Conservation (phyloP, 345 rosid genomes). For the Isatis tinctoria region DNA sequence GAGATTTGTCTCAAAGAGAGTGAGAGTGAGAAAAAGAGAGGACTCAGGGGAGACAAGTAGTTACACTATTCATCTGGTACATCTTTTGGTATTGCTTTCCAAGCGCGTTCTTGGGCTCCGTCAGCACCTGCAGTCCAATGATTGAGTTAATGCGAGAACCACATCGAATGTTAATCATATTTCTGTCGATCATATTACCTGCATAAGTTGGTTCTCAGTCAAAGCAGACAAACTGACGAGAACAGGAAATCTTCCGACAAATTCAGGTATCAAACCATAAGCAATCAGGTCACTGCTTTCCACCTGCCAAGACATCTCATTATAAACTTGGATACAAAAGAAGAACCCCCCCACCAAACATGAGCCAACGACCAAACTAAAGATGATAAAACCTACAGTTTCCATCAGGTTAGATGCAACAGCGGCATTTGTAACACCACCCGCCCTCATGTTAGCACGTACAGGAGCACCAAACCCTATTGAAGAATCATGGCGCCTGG, state of each 20-base stretch:
- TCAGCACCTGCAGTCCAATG: constrained; percentile 57
- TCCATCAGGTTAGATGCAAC: constrained; percentile 84
- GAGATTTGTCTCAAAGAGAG: not conserved
- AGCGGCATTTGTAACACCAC: constrained; percentile 70
- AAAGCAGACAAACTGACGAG: constrained; percentile 95
- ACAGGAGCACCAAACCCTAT: constrained; percentile 98
- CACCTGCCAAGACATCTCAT: constrained; percentile 52
- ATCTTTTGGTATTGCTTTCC: constrained; percentile 93
- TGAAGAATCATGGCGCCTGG: constrained; percentile 96
- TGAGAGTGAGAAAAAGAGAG: not conserved
- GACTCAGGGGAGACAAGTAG: constrained; percentile 18
- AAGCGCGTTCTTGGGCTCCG: constrained; percentile 94
- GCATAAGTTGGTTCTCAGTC: constrained; percentile 91
- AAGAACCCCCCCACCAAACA: not conserved
- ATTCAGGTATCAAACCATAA: constrained; percentile 96
- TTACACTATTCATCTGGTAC: constrained; percentile 92
- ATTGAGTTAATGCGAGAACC: not conserved
- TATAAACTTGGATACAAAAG: not conserved
- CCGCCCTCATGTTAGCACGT: constrained; percentile 91
- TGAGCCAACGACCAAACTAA: not conserved
- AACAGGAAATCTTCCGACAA: constrained; percentile 96
- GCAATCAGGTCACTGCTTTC: constrained; percentile 95
- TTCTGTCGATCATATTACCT: constrained; percentile 41
- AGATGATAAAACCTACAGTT: constrained; percentile 53
- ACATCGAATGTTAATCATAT: not conserved